phyloP scores from a whole-genome alignment of 1,284 basidiomycete species.

The Boletus nobilissimus region DNA sequence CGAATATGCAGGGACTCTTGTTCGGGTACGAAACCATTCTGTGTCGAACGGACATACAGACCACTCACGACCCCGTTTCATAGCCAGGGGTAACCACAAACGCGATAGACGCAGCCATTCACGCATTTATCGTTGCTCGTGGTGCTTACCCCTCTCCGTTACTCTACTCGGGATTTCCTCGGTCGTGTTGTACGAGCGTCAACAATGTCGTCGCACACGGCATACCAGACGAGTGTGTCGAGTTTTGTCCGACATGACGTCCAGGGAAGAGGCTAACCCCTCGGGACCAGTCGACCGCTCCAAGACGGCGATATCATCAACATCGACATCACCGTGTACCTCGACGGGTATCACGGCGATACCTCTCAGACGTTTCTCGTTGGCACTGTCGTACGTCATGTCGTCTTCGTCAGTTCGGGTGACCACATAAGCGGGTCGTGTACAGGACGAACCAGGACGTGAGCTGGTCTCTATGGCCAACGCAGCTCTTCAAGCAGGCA shows the following conservation, averaged over 20 bases:
- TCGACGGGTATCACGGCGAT: slow-evolving; percentile 86
- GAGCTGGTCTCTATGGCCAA: slow-evolving; percentile 72
- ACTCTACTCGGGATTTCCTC: slow-evolving; percentile 81
- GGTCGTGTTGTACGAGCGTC: slow-evolving; percentile 87
- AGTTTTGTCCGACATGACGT: background rate
- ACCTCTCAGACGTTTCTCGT: slow-evolving; percentile 85
- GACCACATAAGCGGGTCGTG: background rate
- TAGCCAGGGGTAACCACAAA: slow-evolving; percentile 83
- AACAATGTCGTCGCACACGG: slow-evolving; percentile 91
- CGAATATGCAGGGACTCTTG: slow-evolving; percentile 63
- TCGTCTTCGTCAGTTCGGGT: background rate
- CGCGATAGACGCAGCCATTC: slow-evolving; percentile 74
- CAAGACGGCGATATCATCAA: slow-evolving; percentile 86
- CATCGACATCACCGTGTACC: slow-evolving; percentile 84
- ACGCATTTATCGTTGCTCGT: slow-evolving; percentile 72
- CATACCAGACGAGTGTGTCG: slow-evolving; percentile 82
- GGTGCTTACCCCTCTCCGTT: slow-evolving; percentile 92
- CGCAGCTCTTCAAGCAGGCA: slow-evolving; percentile 77
- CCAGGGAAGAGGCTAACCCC: background rate
- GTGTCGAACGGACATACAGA: background rate
- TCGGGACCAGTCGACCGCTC: slow-evolving; percentile 70
- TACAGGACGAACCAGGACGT: slow-evolving; percentile 71
- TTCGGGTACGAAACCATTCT: slow-evolving; percentile 57
- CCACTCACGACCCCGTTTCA: background rate
- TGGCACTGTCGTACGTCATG: slow-evolving; percentile 69